These are phyloP conservation scores for Xylaria grammica DNA, from an alignment of 495 filamentous ascomycete species.

Conservation along the genomic window DNA sequence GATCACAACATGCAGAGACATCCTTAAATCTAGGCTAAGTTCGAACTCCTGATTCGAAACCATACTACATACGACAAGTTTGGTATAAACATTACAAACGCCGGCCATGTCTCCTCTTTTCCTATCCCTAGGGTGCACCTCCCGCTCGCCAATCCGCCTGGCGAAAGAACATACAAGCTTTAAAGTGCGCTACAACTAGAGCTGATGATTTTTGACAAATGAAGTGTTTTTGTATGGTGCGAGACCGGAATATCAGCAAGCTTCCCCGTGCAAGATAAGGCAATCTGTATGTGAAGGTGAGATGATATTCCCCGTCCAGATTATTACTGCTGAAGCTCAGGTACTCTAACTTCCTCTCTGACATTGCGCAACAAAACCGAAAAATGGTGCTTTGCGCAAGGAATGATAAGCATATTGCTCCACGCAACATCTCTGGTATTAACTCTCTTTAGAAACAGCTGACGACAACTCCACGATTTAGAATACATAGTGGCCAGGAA, in stretches of 20 bases:
- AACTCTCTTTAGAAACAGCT: slow-evolving; percentile 7
- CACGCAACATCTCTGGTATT: slow-evolving; percentile 15
- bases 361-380: too few relatives aligned
- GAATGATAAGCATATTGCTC: slow-evolving; percentile 1
- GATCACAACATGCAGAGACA: too few relatives aligned
- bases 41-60: too few relatives aligned
- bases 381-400: neutral
- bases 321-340: neutral
- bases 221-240: neutral
- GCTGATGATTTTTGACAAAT: neutral
- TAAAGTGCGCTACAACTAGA: slow-evolving; percentile 5
- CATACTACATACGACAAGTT: too few relatives aligned
- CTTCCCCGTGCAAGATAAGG: neutral
- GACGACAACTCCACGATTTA: slow-evolving; percentile 10
- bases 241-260: neutral
- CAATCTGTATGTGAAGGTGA: neutral
- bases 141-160: slow-evolving; percentile 1
- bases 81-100: slow-evolving; percentile 10
- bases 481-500: neutral
- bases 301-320: neutral
- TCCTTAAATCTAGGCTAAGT: too few relatives aligned
- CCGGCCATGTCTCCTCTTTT: slow-evolving; percentile 4
- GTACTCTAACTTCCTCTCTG: neutral
- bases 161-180: neutral
- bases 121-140: neutral